phyloP scores from a whole-genome alignment of 768 basidiomycete genomes.

The Mycena amicta region DNA sequence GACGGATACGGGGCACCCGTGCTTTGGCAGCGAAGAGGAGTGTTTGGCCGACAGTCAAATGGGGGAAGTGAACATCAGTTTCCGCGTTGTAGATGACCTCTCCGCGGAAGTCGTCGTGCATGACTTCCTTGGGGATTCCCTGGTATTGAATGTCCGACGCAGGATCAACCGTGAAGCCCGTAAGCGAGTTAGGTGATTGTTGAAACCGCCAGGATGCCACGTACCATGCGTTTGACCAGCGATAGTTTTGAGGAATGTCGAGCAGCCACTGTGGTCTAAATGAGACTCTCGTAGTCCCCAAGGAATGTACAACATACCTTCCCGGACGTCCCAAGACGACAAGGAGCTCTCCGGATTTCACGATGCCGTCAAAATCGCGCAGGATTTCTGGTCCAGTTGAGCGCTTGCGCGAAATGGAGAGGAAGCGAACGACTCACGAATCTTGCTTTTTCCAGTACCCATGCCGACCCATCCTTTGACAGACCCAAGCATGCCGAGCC shows the following conservation, averaged over 20 bases:
- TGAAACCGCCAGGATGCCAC: background rate
- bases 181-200: background rate
- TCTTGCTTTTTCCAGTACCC: conserved; percentile 16
- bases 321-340: conserved; percentile 46
- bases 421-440: conserved; percentile 20
- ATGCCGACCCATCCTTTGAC: conserved; percentile 25
- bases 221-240: conserved; percentile 37
- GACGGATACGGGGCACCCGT: conserved; percentile 41
- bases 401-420: too few species aligned
- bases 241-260: conserved; percentile 55
- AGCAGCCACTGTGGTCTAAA: conserved; percentile 35
- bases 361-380: conserved; percentile 47
- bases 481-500: conserved; percentile 22
- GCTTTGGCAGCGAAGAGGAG: conserved; percentile 56
- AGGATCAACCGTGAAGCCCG: conserved; percentile 13
- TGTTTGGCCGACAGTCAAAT: conserved; percentile 51
- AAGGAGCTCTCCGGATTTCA: conserved; percentile 56
- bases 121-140: conserved; percentile 46
- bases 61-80: conserved; percentile 53
- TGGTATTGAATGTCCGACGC: conserved; percentile 16
- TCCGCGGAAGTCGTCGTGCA: conserved; percentile 49
- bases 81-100: conserved; percentile 46
- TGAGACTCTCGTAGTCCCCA: background rate
- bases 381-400: conserved; percentile 44
- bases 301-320: conserved; percentile 16